Evolutionary conservation across 106 monocot species (phyloP).

Genomic region (Dendrobium huoshanense): DNA sequence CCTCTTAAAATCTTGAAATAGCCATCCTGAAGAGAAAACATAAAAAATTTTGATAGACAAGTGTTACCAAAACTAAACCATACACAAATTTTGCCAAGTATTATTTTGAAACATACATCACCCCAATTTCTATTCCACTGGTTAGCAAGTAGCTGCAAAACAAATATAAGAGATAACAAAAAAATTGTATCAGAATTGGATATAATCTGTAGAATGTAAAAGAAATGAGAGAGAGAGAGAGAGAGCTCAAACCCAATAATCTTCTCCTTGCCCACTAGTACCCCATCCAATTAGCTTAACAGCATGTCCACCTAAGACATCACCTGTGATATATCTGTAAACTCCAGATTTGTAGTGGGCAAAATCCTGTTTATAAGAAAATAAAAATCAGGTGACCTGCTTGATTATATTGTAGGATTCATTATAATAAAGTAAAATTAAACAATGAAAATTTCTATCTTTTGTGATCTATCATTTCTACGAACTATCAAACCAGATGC

Average conservation of each 20-base stretch:
- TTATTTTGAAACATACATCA: slow-evolving; percentile 45
- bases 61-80: neutral
- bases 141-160: slow-evolving; percentile 85
- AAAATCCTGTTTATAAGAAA: slow-evolving; percentile 58
- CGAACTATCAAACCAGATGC: no score
- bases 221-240: neutral
- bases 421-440: no score
- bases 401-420: no score
- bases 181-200: no score
- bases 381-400: neutral
- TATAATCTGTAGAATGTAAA: neutral
- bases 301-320: slow-evolving; percentile 75
- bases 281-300: slow-evolving; percentile 98
- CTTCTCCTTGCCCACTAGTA: slow-evolving; percentile 74
- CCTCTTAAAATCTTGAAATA: slow-evolving; percentile 67
- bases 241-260: slow-evolving; percentile 69
- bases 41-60: neutral
- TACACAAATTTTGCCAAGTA: neutral
- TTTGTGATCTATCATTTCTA: no score
- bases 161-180: neutral
- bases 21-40: slow-evolving; percentile 36
- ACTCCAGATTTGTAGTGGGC: slow-evolving; percentile 94
- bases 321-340: slow-evolving; percentile 83
- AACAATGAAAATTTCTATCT: no score
- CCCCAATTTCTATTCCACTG: slow-evolving; percentile 98